These are phyloP conservation scores for Euptelea pleiosperma DNA, from an alignment of 164 flowering plant genomes.

Conservation along the genomic window DNA sequence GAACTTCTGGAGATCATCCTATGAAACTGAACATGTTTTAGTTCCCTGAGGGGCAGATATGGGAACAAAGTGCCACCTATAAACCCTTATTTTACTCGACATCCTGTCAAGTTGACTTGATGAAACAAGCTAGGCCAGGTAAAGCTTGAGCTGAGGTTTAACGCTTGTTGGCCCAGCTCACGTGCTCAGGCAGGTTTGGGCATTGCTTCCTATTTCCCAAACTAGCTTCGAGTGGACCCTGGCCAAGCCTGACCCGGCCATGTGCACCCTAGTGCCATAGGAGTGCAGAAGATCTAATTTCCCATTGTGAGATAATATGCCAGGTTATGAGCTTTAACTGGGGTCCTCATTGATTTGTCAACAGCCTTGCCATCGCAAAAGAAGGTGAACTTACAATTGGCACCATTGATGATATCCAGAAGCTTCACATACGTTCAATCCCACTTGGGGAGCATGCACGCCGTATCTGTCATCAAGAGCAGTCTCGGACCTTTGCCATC, in stretches of 20 bases:
- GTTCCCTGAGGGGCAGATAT: no score
- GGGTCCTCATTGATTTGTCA: conserved; percentile 5
- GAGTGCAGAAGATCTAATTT: background rate
- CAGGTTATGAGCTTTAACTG: background rate
- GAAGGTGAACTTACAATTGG: conserved; percentile 99
- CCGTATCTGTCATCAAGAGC: conserved; percentile 95
- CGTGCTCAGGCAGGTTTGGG: no score
- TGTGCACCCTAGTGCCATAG: background rate
- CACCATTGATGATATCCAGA: conserved; percentile 95
- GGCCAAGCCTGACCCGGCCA: background rate
- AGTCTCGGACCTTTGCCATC: conserved; percentile 82
- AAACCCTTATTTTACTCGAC: no score
- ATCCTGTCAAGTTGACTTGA: no score
- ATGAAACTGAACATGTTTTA: no score
- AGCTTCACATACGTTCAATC: conserved; percentile 95
- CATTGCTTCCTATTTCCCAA: no score
- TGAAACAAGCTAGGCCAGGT: no score
- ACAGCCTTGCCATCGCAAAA: conserved; percentile 97
- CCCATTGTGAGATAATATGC: background rate
- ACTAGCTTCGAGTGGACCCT: background rate
- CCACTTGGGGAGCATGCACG: conserved; percentile 97
- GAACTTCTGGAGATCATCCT: no score
- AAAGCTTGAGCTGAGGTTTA: no score
- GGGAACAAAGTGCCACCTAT: no score
- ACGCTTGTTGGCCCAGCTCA: no score